These are phyloP conservation scores for Plasmopara muralis DNA, from an alignment of 352 stramenopile genomes.

Conservation along the genomic window DNA sequence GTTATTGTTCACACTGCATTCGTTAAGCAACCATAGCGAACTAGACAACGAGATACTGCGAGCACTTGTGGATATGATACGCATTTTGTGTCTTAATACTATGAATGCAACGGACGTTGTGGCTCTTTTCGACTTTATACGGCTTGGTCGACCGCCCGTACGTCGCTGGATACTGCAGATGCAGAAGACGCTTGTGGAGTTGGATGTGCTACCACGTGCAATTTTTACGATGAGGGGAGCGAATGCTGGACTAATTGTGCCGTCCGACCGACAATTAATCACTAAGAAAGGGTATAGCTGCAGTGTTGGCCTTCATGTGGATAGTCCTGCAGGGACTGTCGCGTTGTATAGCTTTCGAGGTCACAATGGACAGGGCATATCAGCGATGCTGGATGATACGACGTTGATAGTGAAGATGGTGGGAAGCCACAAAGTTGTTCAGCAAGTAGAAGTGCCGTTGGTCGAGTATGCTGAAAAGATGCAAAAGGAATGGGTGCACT, in stretches of 20 bases:
- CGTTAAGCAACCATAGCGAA: conserved; percentile 28
- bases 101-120: conserved; percentile 54
- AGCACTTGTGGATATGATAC: conserved; percentile 39
- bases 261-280: conserved; percentile 47
- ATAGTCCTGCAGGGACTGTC: conserved; percentile 25
- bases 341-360: conserved; percentile 74
- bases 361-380: conserved; percentile 67
- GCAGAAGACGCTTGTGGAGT: conserved; percentile 42
- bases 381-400: conserved; percentile 41
- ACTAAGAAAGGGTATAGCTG: conserved; percentile 75
- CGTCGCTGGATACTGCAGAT: conserved; percentile 52
- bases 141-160: conserved; percentile 36
- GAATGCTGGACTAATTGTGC: conserved; percentile 59
- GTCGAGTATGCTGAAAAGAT: conserved; percentile 37
- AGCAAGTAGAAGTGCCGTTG: conserved; percentile 60
- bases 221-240: conserved; percentile 66
- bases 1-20: conserved; percentile 36
- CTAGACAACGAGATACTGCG: conserved; percentile 24
- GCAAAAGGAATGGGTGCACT: conserved; percentile 53
- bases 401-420: conserved; percentile 56
- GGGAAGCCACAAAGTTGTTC: conserved; percentile 29
- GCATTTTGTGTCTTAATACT: conserved; percentile 44
- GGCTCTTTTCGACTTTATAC: conserved; percentile 70
- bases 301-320: conserved; percentile 53
- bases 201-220: conserved; percentile 48